phyloP scores from a whole-genome alignment of 1,139 yeast genomes.

The Saccharomyces hybrid region DNA sequence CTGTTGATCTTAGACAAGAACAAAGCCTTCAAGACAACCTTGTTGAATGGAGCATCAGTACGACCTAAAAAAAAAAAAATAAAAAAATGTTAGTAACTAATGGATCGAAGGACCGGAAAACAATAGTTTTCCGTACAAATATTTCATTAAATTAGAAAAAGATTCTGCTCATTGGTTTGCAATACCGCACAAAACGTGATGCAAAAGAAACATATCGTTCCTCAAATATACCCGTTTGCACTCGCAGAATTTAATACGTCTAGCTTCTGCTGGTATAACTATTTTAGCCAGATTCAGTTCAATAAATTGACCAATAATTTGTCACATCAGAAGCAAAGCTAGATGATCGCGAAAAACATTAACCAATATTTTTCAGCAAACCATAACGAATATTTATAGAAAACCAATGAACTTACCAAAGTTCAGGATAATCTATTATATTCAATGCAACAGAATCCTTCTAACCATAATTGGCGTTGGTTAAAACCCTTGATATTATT shows the following conservation, averaged over 20 bases:
- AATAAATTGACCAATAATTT: background rate
- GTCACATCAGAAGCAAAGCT: background rate
- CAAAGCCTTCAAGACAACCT: constrained; percentile 85
- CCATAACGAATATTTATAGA: background rate
- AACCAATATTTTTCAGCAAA: constrained; percentile 1
- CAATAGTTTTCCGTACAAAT: background rate
- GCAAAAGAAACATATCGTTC: background rate
- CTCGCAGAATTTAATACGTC: constrained; percentile 46
- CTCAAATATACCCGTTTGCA: constrained; percentile 33
- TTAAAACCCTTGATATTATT: background rate
- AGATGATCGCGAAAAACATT: background rate
- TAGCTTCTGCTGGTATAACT: background rate
- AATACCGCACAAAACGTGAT: constrained; percentile 14
- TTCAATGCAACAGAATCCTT: constrained; percentile 15
- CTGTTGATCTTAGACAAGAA: constrained; percentile 98
- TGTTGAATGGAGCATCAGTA: constrained; percentile 98
- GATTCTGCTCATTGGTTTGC: constrained; percentile 26
- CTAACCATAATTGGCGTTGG: constrained; percentile 3
- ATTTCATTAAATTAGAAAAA: constrained; percentile 11
- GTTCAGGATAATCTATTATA: background rate
- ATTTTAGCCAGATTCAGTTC: background rate
- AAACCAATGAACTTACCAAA: background rate
- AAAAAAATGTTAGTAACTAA: constrained; percentile 18
- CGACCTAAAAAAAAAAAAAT: constrained; percentile 50
- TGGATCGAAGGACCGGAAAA: constrained; percentile 12